These are phyloP conservation scores for Rhinocladiella similis DNA, from an alignment of 2,329 filamentous ascomycete species.

Conservation along the genomic window DNA sequence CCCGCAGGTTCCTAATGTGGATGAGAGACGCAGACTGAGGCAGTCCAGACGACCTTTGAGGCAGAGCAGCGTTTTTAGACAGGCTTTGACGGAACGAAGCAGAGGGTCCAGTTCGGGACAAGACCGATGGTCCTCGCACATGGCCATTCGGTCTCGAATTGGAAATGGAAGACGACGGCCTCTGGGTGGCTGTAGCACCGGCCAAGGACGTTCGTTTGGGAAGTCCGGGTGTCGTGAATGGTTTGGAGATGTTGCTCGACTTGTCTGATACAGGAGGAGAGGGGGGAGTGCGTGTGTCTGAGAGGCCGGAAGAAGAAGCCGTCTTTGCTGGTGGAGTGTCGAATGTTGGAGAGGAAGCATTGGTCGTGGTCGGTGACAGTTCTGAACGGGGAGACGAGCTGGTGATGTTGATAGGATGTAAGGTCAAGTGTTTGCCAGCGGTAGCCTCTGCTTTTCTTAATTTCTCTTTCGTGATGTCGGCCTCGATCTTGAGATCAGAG, in stretches of 20 bases:
- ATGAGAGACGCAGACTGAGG: slow-evolving; percentile 73
- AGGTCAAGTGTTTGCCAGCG: slow-evolving; percentile 51
- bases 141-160: slow-evolving; percentile 45
- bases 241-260: slow-evolving; percentile 54
- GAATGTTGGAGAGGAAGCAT: slow-evolving; percentile 85
- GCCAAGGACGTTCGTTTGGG: slow-evolving; percentile 47
- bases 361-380: slow-evolving; percentile 74
- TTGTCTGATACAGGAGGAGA: slow-evolving; percentile 92
- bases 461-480: slow-evolving; percentile 92
- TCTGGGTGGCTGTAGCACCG: slow-evolving; percentile 51
- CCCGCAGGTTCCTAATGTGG: slow-evolving; percentile 90
- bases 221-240: slow-evolving; percentile 54
- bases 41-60: slow-evolving; percentile 38
- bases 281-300: slow-evolving; percentile 76
- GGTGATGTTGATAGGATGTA: slow-evolving; percentile 41
- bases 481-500: slow-evolving; percentile 89
- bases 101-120: slow-evolving; percentile 48
- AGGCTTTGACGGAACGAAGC: slow-evolving; percentile 40
- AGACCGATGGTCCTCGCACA: slow-evolving; percentile 59
- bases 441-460: slow-evolving; percentile 68
- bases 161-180: slow-evolving; percentile 46
- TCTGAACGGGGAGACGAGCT: slow-evolving; percentile 56
- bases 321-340: slow-evolving; percentile 80
- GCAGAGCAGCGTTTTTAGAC: slow-evolving; percentile 22
- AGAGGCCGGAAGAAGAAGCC: slow-evolving; percentile 58